These are phyloP conservation scores for Wilcoxina mikolae DNA, from an alignment of 495 filamentous ascomycete species.

Conservation along the genomic window DNA sequence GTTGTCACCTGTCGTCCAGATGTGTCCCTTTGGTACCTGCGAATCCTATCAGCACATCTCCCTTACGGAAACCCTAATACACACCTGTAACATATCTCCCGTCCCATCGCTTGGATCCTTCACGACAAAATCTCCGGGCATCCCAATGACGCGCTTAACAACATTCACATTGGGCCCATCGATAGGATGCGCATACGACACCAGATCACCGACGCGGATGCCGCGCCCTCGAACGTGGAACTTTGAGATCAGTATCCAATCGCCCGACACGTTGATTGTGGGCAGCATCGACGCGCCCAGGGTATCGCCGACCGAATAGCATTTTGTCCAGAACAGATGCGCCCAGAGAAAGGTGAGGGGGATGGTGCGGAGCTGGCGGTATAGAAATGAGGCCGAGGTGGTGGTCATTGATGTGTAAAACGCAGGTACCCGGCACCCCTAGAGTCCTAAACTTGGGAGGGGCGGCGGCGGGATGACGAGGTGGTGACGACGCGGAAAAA, in stretches of 20 bases:
- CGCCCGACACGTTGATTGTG: slow-evolving; percentile 49
- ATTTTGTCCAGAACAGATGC: slow-evolving; percentile 47
- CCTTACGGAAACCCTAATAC: not conserved
- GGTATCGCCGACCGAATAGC: slow-evolving; percentile 37
- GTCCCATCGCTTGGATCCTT: slow-evolving; percentile 42
- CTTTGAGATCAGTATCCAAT: slow-evolving; percentile 52
- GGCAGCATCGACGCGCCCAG: slow-evolving; percentile 69
- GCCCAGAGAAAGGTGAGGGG: slow-evolving; percentile 35
- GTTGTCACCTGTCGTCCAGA: slow-evolving; percentile 81
- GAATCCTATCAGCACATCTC: slow-evolving; percentile 3
- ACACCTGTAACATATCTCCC: slow-evolving; percentile 59
- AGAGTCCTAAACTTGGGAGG: not conserved
- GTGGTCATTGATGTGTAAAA: not conserved
- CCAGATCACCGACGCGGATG: slow-evolving; percentile 65
- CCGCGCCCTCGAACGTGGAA: slow-evolving; percentile 50
- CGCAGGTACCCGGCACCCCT: not conserved
- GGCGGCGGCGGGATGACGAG: no score
- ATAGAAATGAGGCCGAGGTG: slow-evolving; percentile 26
- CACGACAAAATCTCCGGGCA: slow-evolving; percentile 83
- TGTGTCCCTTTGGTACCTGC: slow-evolving; percentile 78
- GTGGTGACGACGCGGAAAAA: no score
- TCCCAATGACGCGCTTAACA: slow-evolving; percentile 69
- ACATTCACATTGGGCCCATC: slow-evolving; percentile 43
- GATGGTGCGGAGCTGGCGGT: slow-evolving; percentile 30
- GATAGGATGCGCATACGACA: slow-evolving; percentile 60